A percentile compares a stretch with the other conserved stretches of the same genome.
phyloP scores from a whole-genome alignment of 1,284 basidiomycete species.

The Thelephora terrestris region DNA sequence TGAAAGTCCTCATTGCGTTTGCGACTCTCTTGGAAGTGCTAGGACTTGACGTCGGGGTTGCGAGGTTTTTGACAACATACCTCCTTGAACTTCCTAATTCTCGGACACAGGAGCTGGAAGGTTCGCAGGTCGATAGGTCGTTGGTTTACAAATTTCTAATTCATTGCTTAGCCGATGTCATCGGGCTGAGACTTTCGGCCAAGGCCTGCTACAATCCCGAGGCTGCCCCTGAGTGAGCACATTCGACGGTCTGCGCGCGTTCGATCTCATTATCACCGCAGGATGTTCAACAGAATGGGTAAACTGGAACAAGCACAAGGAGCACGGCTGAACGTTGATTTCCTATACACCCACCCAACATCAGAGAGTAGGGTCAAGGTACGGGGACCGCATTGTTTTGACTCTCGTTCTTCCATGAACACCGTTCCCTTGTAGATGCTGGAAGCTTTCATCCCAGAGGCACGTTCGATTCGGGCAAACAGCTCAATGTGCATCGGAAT shows the following conservation, averaged over 20 bases:
- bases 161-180: conserved; percentile 50
- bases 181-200: conserved; percentile 65
- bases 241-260: background rate
- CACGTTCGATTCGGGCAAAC: conserved; percentile 33
- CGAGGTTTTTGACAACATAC: conserved; percentile 36
- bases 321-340: conserved; percentile 27
- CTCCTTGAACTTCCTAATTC: conserved; percentile 78
- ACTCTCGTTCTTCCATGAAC: background rate
- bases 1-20: conserved; percentile 44
- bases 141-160: background rate
- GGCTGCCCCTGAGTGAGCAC: conserved; percentile 57
- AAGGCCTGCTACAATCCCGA: conserved; percentile 76
- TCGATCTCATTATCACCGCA: conserved; percentile 21
- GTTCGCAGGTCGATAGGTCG: conserved; percentile 23
- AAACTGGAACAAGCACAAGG: conserved; percentile 34
- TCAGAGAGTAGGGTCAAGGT: conserved; percentile 64
- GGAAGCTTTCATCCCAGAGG: conserved; percentile 45
- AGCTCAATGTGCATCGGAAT: background rate
- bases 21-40: conserved; percentile 40
- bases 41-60: conserved; percentile 48
- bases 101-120: conserved; percentile 74
- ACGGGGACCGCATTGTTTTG: conserved; percentile 10
- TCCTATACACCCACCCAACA: conserved; percentile 71
- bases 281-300: conserved; percentile 60
- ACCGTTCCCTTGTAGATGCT: conserved; percentile 32